phyloP scores from a whole-genome alignment of 1,139 yeast species.

The Suzukiozyma palmioleophila region DNA sequence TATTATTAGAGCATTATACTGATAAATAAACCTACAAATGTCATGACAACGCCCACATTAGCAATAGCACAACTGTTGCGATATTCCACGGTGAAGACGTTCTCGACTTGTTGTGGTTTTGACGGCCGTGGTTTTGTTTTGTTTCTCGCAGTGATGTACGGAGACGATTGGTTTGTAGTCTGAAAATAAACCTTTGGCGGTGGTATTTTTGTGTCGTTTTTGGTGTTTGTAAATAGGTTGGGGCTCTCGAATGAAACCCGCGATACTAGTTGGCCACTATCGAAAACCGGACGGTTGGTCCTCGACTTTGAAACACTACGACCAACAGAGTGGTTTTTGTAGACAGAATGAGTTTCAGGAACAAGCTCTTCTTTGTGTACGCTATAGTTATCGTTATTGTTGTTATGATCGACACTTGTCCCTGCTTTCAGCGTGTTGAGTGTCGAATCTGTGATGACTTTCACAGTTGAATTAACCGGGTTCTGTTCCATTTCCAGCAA shows the following conservation, averaged over 20 bases:
- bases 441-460: no score
- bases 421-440: no score
- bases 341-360: no score
- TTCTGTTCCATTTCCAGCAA: background rate
- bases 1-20: background rate
- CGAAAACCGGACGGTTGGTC: background rate
- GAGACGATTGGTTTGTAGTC: background rate
- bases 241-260: constrained; percentile 10
- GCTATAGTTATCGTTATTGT: no score
- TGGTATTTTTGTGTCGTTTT: constrained; percentile 7
- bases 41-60: background rate
- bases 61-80: background rate
- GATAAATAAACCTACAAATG: background rate
- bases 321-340: no score
- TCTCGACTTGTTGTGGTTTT: background rate
- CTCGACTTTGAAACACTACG: no score
- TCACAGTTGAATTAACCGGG: constrained; percentile 7
- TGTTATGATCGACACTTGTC: no score
- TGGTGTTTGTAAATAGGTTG: constrained; percentile 6
- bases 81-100: background rate
- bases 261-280: constrained; percentile 7
- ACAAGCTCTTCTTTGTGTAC: no score
- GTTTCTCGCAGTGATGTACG: background rate
- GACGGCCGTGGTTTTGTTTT: background rate
- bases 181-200: background rate